Conservation (phyloP, 2,329 filamentous ascomycete species). For the Knoxdaviesia capensis region DNA sequence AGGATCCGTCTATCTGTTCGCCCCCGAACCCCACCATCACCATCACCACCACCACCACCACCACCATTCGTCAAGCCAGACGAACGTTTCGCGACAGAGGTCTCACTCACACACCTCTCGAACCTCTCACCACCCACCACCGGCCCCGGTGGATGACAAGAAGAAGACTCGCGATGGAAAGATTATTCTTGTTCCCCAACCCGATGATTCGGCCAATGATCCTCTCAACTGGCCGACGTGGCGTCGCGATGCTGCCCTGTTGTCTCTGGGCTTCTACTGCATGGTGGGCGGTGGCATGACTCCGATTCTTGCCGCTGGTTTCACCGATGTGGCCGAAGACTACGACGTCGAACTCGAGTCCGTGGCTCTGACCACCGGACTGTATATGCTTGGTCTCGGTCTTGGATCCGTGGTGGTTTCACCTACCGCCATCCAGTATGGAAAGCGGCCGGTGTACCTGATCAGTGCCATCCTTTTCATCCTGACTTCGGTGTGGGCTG, state of each 20-base stretch:
- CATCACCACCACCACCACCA: too few species aligned
- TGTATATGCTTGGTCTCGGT: slow-evolving; percentile 89
- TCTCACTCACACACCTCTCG: too few species aligned
- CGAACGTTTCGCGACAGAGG: too few species aligned
- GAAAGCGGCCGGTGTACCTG: slow-evolving; percentile 82
- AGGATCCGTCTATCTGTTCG: too few species aligned
- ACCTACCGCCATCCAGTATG: slow-evolving; percentile 77
- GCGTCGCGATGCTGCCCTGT: slow-evolving; percentile 58
- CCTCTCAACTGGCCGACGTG: slow-evolving; percentile 80
- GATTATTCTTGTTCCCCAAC: slow-evolving; percentile 80
- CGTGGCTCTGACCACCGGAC: slow-evolving; percentile 71
- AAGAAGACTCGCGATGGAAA: slow-evolving; percentile 67
- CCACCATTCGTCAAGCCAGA: too few species aligned
- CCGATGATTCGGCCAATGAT: slow-evolving; percentile 77
- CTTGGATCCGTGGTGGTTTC: slow-evolving; percentile 68
- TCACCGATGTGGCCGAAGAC: slow-evolving; percentile 52
- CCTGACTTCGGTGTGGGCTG: slow-evolving; percentile 63
- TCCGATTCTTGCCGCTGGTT: slow-evolving; percentile 73
- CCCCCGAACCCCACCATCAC: too few species aligned
- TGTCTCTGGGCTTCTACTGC: slow-evolving; percentile 79
- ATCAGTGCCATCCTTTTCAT: slow-evolving; percentile 60
- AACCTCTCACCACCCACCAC: too few species aligned
- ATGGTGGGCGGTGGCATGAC: slow-evolving; percentile 89
- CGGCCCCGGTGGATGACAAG: slow-evolving; percentile 18
- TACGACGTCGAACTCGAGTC: slow-evolving; percentile 45